phyloP scores from a whole-genome alignment of 75 land plant genomes.

The Cupressus sempervirens region DNA sequence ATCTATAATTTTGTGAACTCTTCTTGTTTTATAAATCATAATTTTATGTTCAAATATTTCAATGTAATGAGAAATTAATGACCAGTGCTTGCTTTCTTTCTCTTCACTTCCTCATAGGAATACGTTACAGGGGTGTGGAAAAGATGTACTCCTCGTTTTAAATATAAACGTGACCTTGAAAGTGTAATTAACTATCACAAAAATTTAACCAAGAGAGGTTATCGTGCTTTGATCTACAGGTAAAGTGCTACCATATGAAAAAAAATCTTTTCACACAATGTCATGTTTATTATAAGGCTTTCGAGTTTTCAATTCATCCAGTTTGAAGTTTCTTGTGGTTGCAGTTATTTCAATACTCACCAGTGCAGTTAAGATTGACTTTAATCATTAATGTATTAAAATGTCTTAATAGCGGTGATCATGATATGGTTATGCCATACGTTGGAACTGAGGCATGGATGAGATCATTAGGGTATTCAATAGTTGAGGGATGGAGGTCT shows the following conservation, averaged over 20 bases:
- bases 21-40: not conserved
- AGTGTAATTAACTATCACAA: conserved; percentile 50
- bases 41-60: not conserved
- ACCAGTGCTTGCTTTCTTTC: not conserved
- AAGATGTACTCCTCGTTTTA: conserved; percentile 37
- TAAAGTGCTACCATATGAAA: conserved; percentile 15
- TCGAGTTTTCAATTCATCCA: not conserved
- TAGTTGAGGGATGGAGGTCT: conserved; percentile 52
- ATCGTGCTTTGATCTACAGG: conserved; percentile 72
- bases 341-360: not conserved
- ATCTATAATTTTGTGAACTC: not conserved
- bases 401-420: conserved; percentile 59
- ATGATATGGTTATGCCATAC: conserved; percentile 55
- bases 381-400: not conserved
- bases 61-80: not conserved
- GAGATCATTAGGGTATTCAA: conserved; percentile 43
- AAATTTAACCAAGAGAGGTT: conserved; percentile 35
- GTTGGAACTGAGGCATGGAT: conserved; percentile 74
- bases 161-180: conserved; percentile 27
- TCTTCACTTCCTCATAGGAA: conserved; percentile 11
- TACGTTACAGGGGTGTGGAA: conserved; percentile 38
- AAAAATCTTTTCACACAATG: not conserved
- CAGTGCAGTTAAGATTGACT: not conserved
- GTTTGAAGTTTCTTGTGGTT: not conserved
- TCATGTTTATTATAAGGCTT: not conserved